Evolutionary conservation across 2,329 filamentous ascomycete species (phyloP), one percentile per base, ranked within the genome.

Genomic region (Alternaria hordeiaustralica): DNA sequence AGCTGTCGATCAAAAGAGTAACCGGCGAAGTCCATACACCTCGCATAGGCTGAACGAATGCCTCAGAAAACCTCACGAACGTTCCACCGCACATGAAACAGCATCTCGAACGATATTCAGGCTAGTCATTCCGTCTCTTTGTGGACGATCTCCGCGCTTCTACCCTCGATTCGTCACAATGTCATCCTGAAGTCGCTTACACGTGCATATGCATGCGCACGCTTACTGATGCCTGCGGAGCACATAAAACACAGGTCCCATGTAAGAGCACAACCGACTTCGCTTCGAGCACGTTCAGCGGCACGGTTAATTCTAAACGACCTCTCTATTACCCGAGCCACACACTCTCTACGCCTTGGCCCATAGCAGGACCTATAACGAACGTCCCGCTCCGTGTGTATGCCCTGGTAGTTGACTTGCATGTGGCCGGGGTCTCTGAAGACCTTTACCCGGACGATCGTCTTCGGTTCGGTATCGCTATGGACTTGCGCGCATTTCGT

Each of bases 1-100:
- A 97, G 82, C 92, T 58, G 87, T 96, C 23, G 82, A 89, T 56
- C 83, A 90, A 62, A 80, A 81, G 28, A 83, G 89, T 93, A 71
- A 87, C 88, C 6, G 76, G 82, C 13, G 89, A 92, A 79, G 84
- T 92, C 30, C 87, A 85, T 64, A 73, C 55, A 45, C 18, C 47
- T 61, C 11, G 25, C 54, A 64, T 45, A 66, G 66, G 44, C 59
- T 63, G 50, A 59, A 63, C 51, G 26, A 28, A n/a, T 47, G 15
- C n/a, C 36, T n/a, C 18, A 50, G 20, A n/a, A 36, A 30, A 5
- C 41, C 41, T 28, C 33, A 26, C 43, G 21, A 49, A 53, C 9
- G 30, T 25, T 53, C 21, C 20, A 61, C 47, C 23, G 43, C 46
- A 61, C 20, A 21, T 41, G 20, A 25, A 55, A 47, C 13, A 26